Evolutionary conservation across 2,329 filamentous ascomycete genomes (phyloP).

Genomic region (Colletotrichum sojae): DNA sequence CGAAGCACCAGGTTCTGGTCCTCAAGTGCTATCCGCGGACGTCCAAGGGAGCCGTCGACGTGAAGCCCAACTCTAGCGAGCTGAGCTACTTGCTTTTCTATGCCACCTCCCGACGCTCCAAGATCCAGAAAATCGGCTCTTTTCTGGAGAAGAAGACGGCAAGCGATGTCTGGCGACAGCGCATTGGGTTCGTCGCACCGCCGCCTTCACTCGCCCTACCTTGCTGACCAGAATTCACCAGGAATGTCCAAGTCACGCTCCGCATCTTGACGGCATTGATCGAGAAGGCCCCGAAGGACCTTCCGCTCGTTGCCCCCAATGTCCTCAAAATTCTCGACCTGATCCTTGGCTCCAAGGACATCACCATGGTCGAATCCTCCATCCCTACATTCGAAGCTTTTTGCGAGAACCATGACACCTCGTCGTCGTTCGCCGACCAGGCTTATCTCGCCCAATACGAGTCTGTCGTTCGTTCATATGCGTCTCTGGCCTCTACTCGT

Average conservation of each 20-base stretch:
- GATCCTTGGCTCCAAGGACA: conserved; percentile 87
- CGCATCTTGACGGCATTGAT: conserved; percentile 93
- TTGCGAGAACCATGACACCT: conserved; percentile 89
- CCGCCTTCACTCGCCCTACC: neutral
- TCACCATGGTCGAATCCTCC: conserved; percentile 93
- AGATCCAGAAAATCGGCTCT: conserved; percentile 94
- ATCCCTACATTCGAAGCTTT: conserved; percentile 89
- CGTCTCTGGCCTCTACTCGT: conserved; percentile 80
- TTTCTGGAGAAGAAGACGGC: conserved; percentile 96
- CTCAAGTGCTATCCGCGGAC: conserved; percentile 97
- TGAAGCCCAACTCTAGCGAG: conserved; percentile 96
- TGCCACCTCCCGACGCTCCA: conserved; percentile 92
- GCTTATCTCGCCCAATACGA: conserved; percentile 87
- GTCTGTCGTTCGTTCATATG: conserved; percentile 84
- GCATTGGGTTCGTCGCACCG: conserved; percentile 78
- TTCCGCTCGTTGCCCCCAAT: conserved; percentile 88
- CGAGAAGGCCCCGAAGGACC: conserved; percentile 91
- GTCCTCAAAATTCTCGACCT: conserved; percentile 88
- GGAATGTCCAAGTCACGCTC: conserved; percentile 94
- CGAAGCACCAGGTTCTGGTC: conserved; percentile 96
- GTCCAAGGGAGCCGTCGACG: conserved; percentile 90
- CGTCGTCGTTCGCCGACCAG: conserved; percentile 87
- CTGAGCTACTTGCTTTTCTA: conserved; percentile 98
- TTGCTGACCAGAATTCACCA: conserved; percentile 51
- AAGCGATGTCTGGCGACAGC: conserved; percentile 89